phyloP scores from a whole-genome alignment of 176 grass and related monocot genomes.

The Eleusine coracana region DNA sequence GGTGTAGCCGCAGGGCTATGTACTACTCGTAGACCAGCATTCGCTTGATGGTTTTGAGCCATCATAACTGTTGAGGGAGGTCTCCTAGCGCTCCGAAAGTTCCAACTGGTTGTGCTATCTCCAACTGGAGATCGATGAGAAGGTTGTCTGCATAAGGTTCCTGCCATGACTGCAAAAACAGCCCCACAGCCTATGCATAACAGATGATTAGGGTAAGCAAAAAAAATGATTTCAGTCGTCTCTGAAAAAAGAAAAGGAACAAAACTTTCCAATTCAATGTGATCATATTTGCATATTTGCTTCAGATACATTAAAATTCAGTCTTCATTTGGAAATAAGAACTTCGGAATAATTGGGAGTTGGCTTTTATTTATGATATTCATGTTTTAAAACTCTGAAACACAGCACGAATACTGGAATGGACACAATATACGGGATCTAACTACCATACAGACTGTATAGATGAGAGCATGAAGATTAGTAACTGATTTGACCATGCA shows the following conservation, averaged over 20 bases:
- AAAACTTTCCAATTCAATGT: not conserved
- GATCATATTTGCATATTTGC: not conserved
- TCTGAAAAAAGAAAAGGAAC: not conserved
- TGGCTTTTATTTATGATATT: too few relatives aligned
- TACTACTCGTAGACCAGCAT: not conserved
- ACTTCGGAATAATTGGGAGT: not conserved
- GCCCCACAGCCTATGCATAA: not conserved
- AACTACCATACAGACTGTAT: not conserved
- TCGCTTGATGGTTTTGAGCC: not conserved
- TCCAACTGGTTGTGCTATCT: conserved; percentile 5
- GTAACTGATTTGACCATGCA: not conserved
- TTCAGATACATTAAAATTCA: not conserved
- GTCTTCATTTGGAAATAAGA: not conserved
- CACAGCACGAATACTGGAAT: too few relatives aligned
- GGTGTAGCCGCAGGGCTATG: not conserved
- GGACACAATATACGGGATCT: not conserved
- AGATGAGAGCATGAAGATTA: not conserved
- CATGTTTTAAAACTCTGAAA: too few relatives aligned
- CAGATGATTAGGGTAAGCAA: not conserved
- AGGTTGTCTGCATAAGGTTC: not conserved
- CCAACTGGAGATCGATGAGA: not conserved
- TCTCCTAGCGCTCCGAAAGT: not conserved
- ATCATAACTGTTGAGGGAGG: not conserved
- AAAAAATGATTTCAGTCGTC: not conserved
- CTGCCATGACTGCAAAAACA: conserved; percentile 14